Percentiles rank a stretch among this genome's conserved stretches.
phyloP scores from a whole-genome alignment of 2,329 filamentous ascomycete species.

The Cladophialophora bantiana region DNA sequence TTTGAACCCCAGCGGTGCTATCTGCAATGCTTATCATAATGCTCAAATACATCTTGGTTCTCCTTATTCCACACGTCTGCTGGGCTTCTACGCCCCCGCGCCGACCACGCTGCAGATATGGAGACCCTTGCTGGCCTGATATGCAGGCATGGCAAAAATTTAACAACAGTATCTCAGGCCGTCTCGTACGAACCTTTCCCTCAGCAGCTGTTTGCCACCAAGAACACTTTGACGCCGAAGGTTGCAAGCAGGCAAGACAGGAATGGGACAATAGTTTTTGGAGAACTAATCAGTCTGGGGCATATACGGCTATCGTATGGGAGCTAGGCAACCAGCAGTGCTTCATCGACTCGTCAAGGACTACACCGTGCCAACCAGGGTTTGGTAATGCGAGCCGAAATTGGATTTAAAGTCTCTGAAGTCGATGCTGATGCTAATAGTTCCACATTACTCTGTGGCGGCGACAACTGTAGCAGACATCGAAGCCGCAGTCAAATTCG shows the following conservation, averaged over 20 bases:
- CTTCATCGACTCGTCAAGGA: constrained; percentile 40
- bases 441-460: constrained; percentile 41
- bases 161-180: constrained; percentile 46
- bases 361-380: constrained; percentile 39
- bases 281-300: constrained; percentile 42
- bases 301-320: constrained; percentile 43
- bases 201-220: constrained; percentile 48
- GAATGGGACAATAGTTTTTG: constrained; percentile 41
- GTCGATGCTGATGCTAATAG: constrained; percentile 24
- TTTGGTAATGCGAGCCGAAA: constrained; percentile 29
- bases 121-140: constrained; percentile 48
- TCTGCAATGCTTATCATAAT: background rate
- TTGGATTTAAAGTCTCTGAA: background rate
- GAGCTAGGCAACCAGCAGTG: constrained; percentile 44
- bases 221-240: constrained; percentile 33
- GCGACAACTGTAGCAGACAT: constrained; percentile 31
- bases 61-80: constrained; percentile 11
- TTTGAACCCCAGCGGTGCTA: background rate
- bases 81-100: background rate
- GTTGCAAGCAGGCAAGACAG: constrained; percentile 40
- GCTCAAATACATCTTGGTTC: background rate
- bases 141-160: constrained; percentile 44
- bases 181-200: constrained; percentile 46
- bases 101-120: constrained; percentile 20
- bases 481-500: constrained; percentile 41